Evolutionary conservation across 2,329 filamentous ascomycete species (phyloP), one percentile per base, ranked within the genome.

Genomic region (Dactylellina leptospora): DNA sequence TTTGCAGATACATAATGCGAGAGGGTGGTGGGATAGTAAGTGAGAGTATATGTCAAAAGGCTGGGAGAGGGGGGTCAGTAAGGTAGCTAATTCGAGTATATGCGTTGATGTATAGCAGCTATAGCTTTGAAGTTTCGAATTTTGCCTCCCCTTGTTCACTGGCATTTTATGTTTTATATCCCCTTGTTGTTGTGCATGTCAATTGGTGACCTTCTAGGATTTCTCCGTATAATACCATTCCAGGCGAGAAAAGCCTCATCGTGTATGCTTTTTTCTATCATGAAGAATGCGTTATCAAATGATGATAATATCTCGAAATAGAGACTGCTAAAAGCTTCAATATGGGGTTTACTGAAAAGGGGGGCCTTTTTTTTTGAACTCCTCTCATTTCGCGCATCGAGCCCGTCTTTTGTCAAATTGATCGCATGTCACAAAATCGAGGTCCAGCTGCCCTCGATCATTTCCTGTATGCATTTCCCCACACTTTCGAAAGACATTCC

Each of bases 181-280:
- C 18, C 8, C 42, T 44, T 30, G 40, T 45, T 53, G 42, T 47
- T 53, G 58, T 64, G 68, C 68, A 60, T 6, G 47, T 40, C 59
- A 59, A 72, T 64, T 72, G 68, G 50, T 64, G 27, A 47, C 38
- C 18, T 54, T 47, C 25, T 40, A 47, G 63, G 33, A 25, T 48
- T 25, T 28, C 51, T 40, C 42, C 33, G 27, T 56, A 47, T 28
- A 53, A 63, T 45, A 48, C 33, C 18, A n/a, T 53, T 59, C 51
- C 51, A 71, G 64, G 66, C 66, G 59, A 63, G 51, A 71, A 63
- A 71, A 50, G 55, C 58, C 66, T 71, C 66, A 71, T 62, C 47
- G 25, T 53, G 16, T 16, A 13, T 45, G 40, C 23, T 36, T 16
- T n/a, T n/a, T n/a, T n/a, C n/a, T n/a, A n/a, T n/a, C n/a, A n/a